Evolutionary conservation across 1,284 basidiomycete genomes (phyloP), one percentile per base, ranked within the genome.

Genomic region (Mycena citricolor): DNA sequence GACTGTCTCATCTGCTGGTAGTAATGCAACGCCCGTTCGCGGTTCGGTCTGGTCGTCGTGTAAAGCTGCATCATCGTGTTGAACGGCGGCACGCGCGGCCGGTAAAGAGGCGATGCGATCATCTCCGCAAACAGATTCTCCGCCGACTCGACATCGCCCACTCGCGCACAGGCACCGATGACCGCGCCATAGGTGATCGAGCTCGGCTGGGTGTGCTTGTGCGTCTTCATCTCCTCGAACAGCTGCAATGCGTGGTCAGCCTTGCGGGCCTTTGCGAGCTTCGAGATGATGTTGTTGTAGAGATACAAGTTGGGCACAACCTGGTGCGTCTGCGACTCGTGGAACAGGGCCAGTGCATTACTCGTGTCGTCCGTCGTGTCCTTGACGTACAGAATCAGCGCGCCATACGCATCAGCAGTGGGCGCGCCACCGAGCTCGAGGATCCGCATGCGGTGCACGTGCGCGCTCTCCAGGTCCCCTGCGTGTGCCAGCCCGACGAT

Each of bases 11-110:
- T 77, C 57, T 81, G 74, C 42, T 86, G 62, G 64, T 89, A 90
- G 66, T 89, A 99, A 55, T 79, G 70, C 28, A 97, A 65, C 12
- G 87, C 86, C 32, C 81, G 76, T 23, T 79, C 78, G 39, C 94
- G 83, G 56, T 93, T 85, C 2, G 93, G 94, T 59, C 89, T 88
- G 19, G 88, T 95, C 51, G 88, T 83, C 36, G 90, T 86, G 69
- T 92, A 97, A 61, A 95, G 79, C 66, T 99, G 97, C 79, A 99
- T 97, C 94, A 99, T 97, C 28, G 90, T 97, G 69, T 97, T 99
- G 73, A 82, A 92, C 5, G 95, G 95, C 17, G 97, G 95, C 1
- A 97, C 85, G 6, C 94, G 77, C 7, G 94, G 85, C 67, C 77
- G 86, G 75, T 94, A 98, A 55, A 83, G 83, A 21, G 68, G 74